Percentiles rank a stretch among this genome's conserved stretches.
phyloP scores from a whole-genome alignment of 192 early-diverging fungal genomes.

The Backusella macrospora region DNA sequence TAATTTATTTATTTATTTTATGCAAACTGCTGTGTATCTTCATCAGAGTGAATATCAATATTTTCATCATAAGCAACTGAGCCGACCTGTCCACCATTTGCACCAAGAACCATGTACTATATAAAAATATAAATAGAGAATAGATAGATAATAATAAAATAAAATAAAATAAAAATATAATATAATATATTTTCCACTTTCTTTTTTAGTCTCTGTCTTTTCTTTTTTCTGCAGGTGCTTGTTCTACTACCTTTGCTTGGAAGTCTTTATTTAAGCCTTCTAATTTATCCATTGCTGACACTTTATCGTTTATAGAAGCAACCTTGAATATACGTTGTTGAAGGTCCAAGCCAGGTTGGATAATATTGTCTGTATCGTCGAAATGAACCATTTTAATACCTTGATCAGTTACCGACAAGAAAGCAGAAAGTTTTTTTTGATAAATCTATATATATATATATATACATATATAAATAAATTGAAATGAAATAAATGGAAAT shows the following conservation, averaged over 20 bases:
- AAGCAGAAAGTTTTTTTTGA: slow-evolving; percentile 52
- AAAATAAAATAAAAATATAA: too few species aligned
- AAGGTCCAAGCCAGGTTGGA: slow-evolving; percentile 48
- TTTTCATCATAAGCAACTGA: slow-evolving; percentile 28
- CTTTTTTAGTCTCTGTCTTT: neutral
- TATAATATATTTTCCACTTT: too few species aligned
- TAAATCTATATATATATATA: slow-evolving; percentile 44
- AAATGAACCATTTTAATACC: slow-evolving; percentile 72
- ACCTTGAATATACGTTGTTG: slow-evolving; percentile 48
- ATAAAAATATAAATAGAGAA: neutral
- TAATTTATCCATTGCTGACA: slow-evolving; percentile 48
- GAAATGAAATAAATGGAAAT: neutral
- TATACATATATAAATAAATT: neutral
- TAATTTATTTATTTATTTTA: neutral
- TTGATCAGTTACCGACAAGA: slow-evolving; percentile 47
- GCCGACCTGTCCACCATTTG: slow-evolving; percentile 19
- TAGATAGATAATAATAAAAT: neutral
- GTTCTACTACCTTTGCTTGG: slow-evolving; percentile 42
- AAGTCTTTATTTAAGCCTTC: slow-evolving; percentile 53
- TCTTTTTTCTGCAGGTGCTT: neutral
- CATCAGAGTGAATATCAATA: slow-evolving; percentile 25
- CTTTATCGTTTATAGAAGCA: slow-evolving; percentile 32
- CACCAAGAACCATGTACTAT: slow-evolving; percentile 29
- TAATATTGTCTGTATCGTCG: slow-evolving; percentile 56
- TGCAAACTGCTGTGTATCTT: slow-evolving; percentile 4